Evolutionary conservation across 2,329 filamentous ascomycete species (phyloP).

Genomic region (Aureobasidium lini): DNA sequence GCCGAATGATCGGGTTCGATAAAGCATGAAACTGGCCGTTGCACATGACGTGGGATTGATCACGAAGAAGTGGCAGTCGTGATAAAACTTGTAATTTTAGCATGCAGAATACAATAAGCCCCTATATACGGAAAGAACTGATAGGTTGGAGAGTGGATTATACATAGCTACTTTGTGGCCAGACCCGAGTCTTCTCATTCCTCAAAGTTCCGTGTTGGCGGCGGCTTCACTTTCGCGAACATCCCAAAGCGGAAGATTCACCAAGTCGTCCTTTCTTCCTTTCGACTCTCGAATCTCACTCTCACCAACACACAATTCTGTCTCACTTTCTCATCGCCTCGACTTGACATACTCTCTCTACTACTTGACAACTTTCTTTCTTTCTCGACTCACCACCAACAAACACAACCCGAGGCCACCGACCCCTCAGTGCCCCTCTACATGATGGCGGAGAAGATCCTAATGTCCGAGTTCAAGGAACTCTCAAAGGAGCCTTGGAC

Average conservation of each 20-base stretch:
- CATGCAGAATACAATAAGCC: not conserved
- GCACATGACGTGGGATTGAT: slow-evolving; percentile 3
- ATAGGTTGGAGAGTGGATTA: not conserved
- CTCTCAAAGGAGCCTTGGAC: slow-evolving; percentile 90
- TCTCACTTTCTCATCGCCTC: not conserved
- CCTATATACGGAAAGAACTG: not conserved
- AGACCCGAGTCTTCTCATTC: slow-evolving; percentile 2
- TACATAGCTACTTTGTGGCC: not conserved
- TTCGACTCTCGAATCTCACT: not conserved
- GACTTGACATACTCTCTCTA: not conserved
- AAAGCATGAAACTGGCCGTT: slow-evolving; percentile 5
- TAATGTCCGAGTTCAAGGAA: slow-evolving; percentile 81
- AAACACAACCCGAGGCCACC: not conserved
- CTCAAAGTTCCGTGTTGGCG: not conserved
- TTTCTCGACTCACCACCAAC: not conserved
- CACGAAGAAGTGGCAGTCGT: not conserved
- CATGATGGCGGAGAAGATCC: slow-evolving; percentile 61
- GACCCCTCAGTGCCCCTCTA: not conserved
- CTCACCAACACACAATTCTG: not conserved
- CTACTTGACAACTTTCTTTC: not conserved
- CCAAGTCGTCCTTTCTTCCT: slow-evolving; percentile 3
- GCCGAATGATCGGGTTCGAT: not conserved
- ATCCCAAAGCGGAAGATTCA: slow-evolving; percentile 10
- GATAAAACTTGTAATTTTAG: not conserved
- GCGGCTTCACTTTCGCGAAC: not conserved